Base-by-base conservation (phyloP, 2,329 filamentous ascomycete species). In the Graphilbum sp. region DNA sequence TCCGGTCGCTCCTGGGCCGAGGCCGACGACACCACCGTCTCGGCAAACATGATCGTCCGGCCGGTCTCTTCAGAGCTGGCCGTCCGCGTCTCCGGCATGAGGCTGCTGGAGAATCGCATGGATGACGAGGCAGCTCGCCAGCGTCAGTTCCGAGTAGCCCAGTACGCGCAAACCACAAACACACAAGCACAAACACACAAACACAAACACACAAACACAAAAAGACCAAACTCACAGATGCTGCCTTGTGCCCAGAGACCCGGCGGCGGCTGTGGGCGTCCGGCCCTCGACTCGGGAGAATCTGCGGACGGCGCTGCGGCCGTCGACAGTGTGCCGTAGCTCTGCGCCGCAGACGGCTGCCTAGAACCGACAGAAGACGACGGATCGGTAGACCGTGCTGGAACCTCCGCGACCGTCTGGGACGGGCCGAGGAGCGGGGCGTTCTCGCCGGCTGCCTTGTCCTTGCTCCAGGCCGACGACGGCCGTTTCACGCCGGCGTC, bases 31-130 rank as follows among this genome's bases (percentile, higher is more conserved):
- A 51, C 47, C 9, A 57, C 52, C 5, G 57, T 45, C 37, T 75
- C 63, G 10, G 72, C 73, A 54, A 90, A 92, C 69, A 81, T 82
- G 44, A 92, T 86, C 2, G 68, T 77, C 1, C 78, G 76, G 0
- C 75, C 78, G 1, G 69, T 62, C 1, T 69, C 72, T 40, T 79
- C 80, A 42, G 80, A 72, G 1, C 64, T 62, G 3, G 72, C 71
- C 18, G 85, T 67, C 43, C 66, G 70, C 2, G 81, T 77, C 45
- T 79, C 72, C 0, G 82, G 83, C 1, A 83, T 73, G 0, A 81
- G 74, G 6, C 72, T 74, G 36, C 79, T 86, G 0, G 76, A 79
- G 53, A 88, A 88, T 29, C 72, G 72, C 33, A 69, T 62, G 12
- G 64, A 59, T 2, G 69, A 68, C 12, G 43, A 38, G 3, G 39